Evolutionary conservation across 164 flowering plant species (phyloP).

Genomic region (Liriodendron chinense): DNA sequence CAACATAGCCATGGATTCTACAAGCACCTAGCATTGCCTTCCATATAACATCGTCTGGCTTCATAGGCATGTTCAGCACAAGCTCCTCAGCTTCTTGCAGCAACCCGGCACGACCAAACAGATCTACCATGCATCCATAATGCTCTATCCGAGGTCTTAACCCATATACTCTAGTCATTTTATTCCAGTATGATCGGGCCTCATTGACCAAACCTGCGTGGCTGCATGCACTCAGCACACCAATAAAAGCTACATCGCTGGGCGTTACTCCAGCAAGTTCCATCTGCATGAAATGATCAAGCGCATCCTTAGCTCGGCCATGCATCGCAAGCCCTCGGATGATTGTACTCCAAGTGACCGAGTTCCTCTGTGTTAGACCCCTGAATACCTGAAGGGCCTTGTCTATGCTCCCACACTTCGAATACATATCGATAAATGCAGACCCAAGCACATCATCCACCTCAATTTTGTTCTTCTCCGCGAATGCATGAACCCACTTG

Average conservation of each 20-base stretch:
- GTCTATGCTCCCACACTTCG: constrained; percentile 58
- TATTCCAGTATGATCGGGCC: constrained; percentile 37
- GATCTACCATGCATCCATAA: constrained; percentile 68
- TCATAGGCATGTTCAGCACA: constrained; percentile 41
- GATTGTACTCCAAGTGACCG: constrained; percentile 52
- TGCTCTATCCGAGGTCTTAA: constrained; percentile 55
- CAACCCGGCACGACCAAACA: constrained; percentile 60
- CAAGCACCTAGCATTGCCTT: constrained; percentile 63
- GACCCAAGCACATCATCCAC: constrained; percentile 60
- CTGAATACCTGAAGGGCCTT: constrained; percentile 53
- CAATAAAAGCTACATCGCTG: constrained; percentile 44
- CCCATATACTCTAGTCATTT: constrained; percentile 38
- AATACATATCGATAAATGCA: constrained; percentile 63
- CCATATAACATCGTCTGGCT: constrained; percentile 58
- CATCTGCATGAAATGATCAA: constrained; percentile 41
- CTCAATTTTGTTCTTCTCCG: constrained; percentile 37
- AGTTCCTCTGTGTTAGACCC: constrained; percentile 29
- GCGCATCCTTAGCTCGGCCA: constrained; percentile 48
- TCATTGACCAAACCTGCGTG: constrained; percentile 59
- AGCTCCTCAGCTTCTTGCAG: constrained; percentile 55
- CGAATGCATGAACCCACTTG: constrained; percentile 57
- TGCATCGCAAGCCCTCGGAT: constrained; percentile 59
- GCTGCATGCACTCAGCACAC: constrained; percentile 52
- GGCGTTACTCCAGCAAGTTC: constrained; percentile 34
- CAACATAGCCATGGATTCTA: constrained; percentile 46